Base-by-base conservation (phyloP, 179 eudicot species). In the Dionaea muscipula region DNA sequence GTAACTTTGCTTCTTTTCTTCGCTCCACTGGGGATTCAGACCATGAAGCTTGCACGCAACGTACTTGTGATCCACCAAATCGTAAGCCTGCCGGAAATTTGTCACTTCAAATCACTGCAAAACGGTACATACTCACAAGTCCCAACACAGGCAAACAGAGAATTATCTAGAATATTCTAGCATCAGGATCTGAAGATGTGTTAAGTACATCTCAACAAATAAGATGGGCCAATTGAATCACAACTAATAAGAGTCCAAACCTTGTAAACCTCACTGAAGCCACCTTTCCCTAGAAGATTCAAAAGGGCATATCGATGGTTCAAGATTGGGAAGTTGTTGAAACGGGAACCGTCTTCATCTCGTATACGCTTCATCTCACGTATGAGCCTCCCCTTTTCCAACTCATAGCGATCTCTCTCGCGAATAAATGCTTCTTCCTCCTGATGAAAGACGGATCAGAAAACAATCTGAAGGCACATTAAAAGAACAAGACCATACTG, bases 21-120 rank as follows among this genome's bases (percentile, higher is more conserved):
- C 98, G 63, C 93, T 88, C 98, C 98, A 91, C 51, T 91, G 91
- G 41, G 93, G 83, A 77, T 88, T 81, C 66, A 91, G 61, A 56
- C 98, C 96, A 73, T 91, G 98, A 67, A 91, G 96, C 81, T 91
- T 91, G 75, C 98, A 91, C 14, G 98, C 98, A 44, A 91, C 98
- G 53, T 80, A 91, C 64, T 96, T 81, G 67, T 91, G 82, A 70
- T 91, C 98, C 68, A 91, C 81, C 85, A 91, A 81, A 79, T 91
- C 98, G 76, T 64, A 91, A 53, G 98, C 98, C 98, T 91, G 94
- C 74, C 60, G 47, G 72, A 69, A 75, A 56, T 47, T 65, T 55
- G 43, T 62, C 51, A 67, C 59, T 56, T 70, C 59, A 74, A 63
- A 73, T 77, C 71, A 78, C 61, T 64, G 71, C 71, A 67, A 64